phyloP scores from a whole-genome alignment of 2,329 filamentous ascomycete genomes.

The Paraconiothyrium brasiliense region DNA sequence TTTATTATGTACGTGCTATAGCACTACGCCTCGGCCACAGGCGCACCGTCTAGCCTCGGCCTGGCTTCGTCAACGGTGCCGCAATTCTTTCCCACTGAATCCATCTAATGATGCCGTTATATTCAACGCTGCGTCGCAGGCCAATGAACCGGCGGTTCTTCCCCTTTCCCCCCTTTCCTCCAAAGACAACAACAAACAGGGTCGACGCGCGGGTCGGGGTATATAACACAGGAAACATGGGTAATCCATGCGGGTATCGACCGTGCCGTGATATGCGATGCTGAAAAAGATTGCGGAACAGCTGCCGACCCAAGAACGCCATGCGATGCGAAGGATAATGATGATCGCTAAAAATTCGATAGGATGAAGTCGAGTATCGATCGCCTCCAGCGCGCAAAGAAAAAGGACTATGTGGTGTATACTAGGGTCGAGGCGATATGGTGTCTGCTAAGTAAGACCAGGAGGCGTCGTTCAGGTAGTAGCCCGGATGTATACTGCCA shows the following conservation, averaged over 20 bases:
- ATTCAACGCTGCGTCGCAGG: background rate
- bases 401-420: background rate
- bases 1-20: too few relatives aligned
- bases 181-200: background rate
- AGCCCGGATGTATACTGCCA: slow-evolving; percentile 12
- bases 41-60: too few relatives aligned
- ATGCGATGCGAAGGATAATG: slow-evolving; percentile 14
- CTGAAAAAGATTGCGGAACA: background rate
- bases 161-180: background rate
- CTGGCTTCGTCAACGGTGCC: too few relatives aligned
- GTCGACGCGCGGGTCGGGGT: slow-evolving; percentile 13
- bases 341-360: background rate
- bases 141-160: background rate
- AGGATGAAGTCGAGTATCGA: background rate
- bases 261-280: background rate
- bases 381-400: background rate
- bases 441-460: background rate
- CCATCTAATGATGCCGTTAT: background rate
- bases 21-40: too few relatives aligned
- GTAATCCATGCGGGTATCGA: background rate
- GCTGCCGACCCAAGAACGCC: slow-evolving; percentile 11
- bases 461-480: background rate
- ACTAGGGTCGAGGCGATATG: background rate
- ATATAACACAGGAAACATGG: slow-evolving; percentile 3
- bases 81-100: too few relatives aligned